A percentile compares a stretch with the other conserved stretches of the same genome.
Conservation (phyloP, 129 eudicot genomes). For the Artemisia argyi region DNA sequence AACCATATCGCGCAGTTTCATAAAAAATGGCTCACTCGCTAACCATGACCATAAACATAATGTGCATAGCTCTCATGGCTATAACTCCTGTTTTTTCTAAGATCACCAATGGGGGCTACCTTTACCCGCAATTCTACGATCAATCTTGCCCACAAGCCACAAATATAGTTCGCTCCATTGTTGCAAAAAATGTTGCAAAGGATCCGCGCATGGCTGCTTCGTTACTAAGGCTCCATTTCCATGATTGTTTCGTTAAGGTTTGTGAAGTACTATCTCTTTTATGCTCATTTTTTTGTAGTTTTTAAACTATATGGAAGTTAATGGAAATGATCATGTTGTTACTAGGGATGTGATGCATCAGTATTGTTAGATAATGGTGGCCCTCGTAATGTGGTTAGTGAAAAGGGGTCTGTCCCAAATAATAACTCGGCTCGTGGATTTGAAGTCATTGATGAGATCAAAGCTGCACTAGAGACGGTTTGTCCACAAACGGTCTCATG, state of each 20-base stretch:
- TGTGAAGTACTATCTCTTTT: constrained; percentile 7
- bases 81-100: constrained; percentile 26
- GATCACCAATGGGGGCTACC: constrained; percentile 52
- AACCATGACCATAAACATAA: constrained; percentile 8
- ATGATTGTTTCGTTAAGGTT: constrained; percentile 93
- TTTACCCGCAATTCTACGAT: constrained; percentile 80
- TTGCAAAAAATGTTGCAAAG: constrained; percentile 66
- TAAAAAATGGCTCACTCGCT: constrained; percentile 22
- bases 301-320: constrained; percentile 11
- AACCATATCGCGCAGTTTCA: constrained; percentile 14
- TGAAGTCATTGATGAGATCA: constrained; percentile 78
- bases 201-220: constrained; percentile 94
- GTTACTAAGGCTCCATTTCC: constrained; percentile 83
- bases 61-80: constrained; percentile 17
- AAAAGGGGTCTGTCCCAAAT: constrained; percentile 73
- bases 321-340: constrained; percentile 5
- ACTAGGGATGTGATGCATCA: constrained; percentile 91
- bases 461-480: constrained; percentile 66
- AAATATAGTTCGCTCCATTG: constrained; percentile 51
- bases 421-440: constrained; percentile 78
- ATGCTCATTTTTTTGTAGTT: not conserved
- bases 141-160: constrained; percentile 68
- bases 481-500: constrained; percentile 88
- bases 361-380: constrained; percentile 68
- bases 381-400: constrained; percentile 44